Conservation (phyloP, 192 early-diverging fungal species). For the Mortierella claussenii region DNA sequence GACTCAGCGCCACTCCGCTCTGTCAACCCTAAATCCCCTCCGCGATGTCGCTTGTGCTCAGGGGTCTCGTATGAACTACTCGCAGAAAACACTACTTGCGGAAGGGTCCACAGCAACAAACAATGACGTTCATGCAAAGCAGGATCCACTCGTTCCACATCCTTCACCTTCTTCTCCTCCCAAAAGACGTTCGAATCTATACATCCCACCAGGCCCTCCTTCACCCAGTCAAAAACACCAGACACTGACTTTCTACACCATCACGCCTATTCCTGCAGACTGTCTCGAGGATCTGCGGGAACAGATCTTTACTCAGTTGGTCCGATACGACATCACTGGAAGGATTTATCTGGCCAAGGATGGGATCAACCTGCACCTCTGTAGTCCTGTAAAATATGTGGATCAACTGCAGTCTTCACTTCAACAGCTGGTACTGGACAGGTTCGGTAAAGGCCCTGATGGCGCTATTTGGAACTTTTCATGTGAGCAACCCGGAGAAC, state of each 20-base stretch:
- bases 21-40: not conserved
- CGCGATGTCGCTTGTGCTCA: not conserved
- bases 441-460: conserved; percentile 29
- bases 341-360: conserved; percentile 80
- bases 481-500: conserved; percentile 59
- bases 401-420: conserved; percentile 17
- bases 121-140: not conserved
- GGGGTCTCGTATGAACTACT: not conserved
- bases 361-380: conserved; percentile 83
- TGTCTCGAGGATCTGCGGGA: conserved; percentile 44
- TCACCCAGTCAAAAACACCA: conserved; percentile 20
- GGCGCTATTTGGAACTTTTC: conserved; percentile 65
- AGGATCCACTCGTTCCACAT: not conserved
- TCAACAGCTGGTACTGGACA: conserved; percentile 34
- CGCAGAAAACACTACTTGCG: no score
- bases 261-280: conserved; percentile 41
- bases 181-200: conserved; percentile 17
- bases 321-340: conserved; percentile 65
- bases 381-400: conserved; percentile 64
- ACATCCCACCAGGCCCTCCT: conserved; percentile 20
- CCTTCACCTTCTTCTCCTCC: not conserved
- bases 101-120: no score
- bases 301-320: conserved; percentile 53
- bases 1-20: not conserved
- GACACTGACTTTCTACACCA: conserved; percentile 66